These are phyloP conservation scores for Pseudocercospora fuligena DNA, from an alignment of 2,329 filamentous ascomycete genomes.

Conservation along the genomic window DNA sequence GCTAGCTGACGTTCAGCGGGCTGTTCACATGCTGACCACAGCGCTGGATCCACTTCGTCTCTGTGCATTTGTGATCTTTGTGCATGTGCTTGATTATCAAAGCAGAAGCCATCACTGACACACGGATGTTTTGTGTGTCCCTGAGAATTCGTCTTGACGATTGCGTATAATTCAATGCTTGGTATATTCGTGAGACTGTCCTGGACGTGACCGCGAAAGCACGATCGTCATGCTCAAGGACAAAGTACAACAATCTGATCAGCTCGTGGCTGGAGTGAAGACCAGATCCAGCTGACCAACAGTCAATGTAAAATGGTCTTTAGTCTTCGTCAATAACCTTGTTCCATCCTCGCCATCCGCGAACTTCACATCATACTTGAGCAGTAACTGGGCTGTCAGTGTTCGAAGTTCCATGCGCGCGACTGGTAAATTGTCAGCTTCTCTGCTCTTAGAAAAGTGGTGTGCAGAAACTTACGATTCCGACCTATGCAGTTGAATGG, in stretches of 20 bases:
- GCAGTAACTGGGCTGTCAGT: conserved; percentile 43
- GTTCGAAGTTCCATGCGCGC: conserved; percentile 45
- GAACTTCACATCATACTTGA: conserved; percentile 44
- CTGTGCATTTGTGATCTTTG: neutral
- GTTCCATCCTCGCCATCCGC: conserved; percentile 44
- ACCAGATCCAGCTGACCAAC: conserved; percentile 29
- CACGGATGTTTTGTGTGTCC: too few species aligned
- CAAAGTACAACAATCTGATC: neutral
- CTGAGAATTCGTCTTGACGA: too few species aligned
- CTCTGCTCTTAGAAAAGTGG: neutral
- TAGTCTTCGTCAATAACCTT: conserved; percentile 39
- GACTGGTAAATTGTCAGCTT: conserved; percentile 27
- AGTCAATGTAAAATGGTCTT: conserved; percentile 45
- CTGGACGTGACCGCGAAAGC: neutral
- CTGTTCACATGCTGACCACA: conserved; percentile 7
- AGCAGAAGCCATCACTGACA: neutral
- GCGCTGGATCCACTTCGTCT: conserved; percentile 1
- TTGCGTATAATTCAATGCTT: neutral
- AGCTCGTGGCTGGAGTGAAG: conserved; percentile 25
- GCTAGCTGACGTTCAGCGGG: neutral
- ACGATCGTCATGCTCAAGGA: neutral
- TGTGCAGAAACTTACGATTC: conserved; percentile 23
- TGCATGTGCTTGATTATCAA: neutral
- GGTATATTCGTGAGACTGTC: neutral
- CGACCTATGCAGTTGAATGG: conserved; percentile 46